Conservation (phyloP, 352 stramenopile genomes). For the Pythium phragmiticola region DNA sequence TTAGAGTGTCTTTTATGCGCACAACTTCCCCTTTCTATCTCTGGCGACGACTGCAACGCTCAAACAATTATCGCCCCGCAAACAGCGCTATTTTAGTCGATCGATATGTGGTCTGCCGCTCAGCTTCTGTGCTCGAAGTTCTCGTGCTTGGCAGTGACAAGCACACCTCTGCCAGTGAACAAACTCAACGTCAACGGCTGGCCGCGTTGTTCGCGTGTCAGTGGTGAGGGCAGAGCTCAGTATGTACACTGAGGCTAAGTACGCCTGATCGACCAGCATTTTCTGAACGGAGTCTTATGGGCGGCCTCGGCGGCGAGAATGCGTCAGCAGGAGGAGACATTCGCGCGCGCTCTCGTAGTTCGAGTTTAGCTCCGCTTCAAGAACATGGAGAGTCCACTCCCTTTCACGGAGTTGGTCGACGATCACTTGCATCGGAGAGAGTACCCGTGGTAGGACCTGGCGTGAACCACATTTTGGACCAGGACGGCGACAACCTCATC, state of each 20-base stretch:
- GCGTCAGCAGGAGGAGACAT: background rate
- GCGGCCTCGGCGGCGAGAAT: background rate
- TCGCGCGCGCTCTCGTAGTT: background rate
- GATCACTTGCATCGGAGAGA: background rate
- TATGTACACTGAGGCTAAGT: background rate
- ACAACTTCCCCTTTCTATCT: background rate
- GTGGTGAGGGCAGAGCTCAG: background rate
- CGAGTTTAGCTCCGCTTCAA: background rate
- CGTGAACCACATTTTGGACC: background rate
- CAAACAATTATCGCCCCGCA: background rate
- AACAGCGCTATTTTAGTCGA: conserved; percentile 6
- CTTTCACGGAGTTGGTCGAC: background rate
- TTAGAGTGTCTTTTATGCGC: background rate
- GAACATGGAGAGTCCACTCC: background rate
- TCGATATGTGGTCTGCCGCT: background rate
- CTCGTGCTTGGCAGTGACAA: background rate
- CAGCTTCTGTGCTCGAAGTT: background rate
- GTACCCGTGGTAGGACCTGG: background rate
- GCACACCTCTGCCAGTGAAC: background rate
- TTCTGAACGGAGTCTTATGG: background rate
- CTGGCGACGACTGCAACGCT: background rate
- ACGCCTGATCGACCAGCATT: background rate
- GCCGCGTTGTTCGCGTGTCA: too few species aligned
- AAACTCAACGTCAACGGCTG: background rate
- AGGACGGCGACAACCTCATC: conserved; percentile 29